A percentile compares a stretch with the other conserved stretches of the same genome.
These are phyloP conservation scores for Marchantia polymorpha DNA, from an alignment of 225 moss, liverwort and hornwort species.

Conservation along the genomic window DNA sequence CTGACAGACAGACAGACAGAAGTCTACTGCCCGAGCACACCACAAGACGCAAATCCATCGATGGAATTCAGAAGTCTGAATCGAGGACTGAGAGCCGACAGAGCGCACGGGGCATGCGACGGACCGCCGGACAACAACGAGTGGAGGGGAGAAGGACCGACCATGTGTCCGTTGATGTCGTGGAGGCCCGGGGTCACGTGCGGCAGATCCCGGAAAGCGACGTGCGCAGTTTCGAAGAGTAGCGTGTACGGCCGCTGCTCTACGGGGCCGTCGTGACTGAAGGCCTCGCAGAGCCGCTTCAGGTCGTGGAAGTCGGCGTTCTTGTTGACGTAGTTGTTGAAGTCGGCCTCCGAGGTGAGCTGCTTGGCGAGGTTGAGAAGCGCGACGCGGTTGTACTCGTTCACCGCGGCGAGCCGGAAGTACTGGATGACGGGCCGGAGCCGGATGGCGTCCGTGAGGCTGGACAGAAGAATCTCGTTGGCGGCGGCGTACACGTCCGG, in stretches of 20 bases:
- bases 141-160: neutral
- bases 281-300: conserved; percentile 58
- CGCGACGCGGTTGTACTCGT: conserved; percentile 49
- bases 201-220: conserved; percentile 36
- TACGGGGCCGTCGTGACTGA: conserved; percentile 18
- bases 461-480: conserved; percentile 58
- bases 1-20: neutral
- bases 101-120: neutral
- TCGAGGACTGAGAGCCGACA: neutral
- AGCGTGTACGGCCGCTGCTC: conserved; percentile 46
- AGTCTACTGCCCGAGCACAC: neutral
- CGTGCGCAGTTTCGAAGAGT: conserved; percentile 48
- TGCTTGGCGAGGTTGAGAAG: conserved; percentile 37
- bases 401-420: conserved; percentile 49
- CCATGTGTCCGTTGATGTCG: conserved; percentile 45
- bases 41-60: neutral
- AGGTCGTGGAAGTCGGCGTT: conserved; percentile 44
- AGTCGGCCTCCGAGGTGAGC: conserved; percentile 26
- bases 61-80: neutral
- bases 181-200: conserved; percentile 47
- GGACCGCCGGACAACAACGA: neutral
- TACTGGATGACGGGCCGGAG: conserved; percentile 52
- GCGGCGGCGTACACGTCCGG: conserved; percentile 48
- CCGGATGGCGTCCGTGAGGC: conserved; percentile 52
- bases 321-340: conserved; percentile 35